Percentiles rank a stretch among this genome's conserved stretches.
These are phyloP conservation scores for Cicer arietinum DNA, from an alignment of 306 rosid species.

Conservation along the genomic window DNA sequence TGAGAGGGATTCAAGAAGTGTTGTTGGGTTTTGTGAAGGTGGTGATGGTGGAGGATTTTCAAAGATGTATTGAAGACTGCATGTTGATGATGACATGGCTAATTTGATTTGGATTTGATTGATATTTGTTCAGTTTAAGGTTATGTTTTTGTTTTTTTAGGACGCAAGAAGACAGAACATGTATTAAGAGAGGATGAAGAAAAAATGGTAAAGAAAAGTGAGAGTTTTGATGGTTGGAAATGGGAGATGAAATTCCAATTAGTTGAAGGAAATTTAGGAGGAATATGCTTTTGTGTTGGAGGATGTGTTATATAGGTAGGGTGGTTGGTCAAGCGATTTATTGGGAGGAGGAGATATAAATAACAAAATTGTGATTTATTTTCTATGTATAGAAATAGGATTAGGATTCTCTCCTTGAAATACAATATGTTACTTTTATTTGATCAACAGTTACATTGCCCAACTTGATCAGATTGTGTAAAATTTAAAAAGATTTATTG, in stretches of 20 bases:
- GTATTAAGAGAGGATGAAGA: neutral
- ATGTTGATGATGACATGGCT: constrained; percentile 74
- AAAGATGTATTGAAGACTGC: constrained; percentile 73
- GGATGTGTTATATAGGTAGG: constrained; percentile 34
- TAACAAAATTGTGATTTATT: neutral
- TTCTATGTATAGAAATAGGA: no score
- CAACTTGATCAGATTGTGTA: no score
- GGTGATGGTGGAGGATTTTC: constrained; percentile 76
- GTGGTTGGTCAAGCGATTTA: constrained; percentile 55
- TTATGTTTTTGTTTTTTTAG: neutral
- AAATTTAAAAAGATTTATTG: no score
- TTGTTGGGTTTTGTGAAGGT: constrained; percentile 52
- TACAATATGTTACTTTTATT: no score
- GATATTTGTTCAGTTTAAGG: neutral
- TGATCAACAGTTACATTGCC: no score
- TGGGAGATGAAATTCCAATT: constrained; percentile 51
- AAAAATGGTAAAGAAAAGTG: no score
- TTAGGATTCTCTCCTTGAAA: no score
- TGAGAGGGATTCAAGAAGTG: constrained; percentile 66
- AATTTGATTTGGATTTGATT: neutral
- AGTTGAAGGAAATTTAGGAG: constrained; percentile 43
- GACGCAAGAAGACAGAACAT: neutral
- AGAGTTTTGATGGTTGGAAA: constrained; percentile 39
- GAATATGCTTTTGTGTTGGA: constrained; percentile 49
- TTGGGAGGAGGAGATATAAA: constrained; percentile 12